A percentile compares a stretch with the other conserved stretches of the same genome.
phyloP scores from a whole-genome alignment of 495 filamentous ascomycete genomes.

The Aspergillus cristatus region DNA sequence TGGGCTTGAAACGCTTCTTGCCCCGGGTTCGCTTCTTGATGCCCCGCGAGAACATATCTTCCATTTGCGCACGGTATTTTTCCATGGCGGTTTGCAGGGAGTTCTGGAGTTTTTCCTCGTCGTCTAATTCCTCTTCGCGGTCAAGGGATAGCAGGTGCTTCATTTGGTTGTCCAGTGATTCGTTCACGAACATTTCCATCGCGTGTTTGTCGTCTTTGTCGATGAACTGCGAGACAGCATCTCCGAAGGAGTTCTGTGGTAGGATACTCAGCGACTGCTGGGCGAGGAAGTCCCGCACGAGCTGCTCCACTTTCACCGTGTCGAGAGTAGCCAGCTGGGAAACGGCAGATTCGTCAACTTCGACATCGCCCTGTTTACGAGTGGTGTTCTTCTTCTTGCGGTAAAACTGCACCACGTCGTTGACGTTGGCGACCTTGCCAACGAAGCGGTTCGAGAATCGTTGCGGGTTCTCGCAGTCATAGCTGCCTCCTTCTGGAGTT shows the following conservation, averaged over 20 bases:
- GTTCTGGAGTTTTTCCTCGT: constrained; percentile 50
- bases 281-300: constrained; percentile 77
- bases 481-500: constrained; percentile 75
- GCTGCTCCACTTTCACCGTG: constrained; percentile 73
- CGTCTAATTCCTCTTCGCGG: constrained; percentile 54
- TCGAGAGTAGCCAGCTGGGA: constrained; percentile 55
- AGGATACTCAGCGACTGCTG: constrained; percentile 84
- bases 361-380: constrained; percentile 27
- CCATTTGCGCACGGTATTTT: constrained; percentile 56
- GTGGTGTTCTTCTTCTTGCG: constrained; percentile 60
- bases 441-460: constrained; percentile 92
- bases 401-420: constrained; percentile 89
- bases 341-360: constrained; percentile 49
- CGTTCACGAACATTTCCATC: constrained; percentile 79
- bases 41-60: constrained; percentile 62
- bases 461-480: constrained; percentile 91
- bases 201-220: constrained; percentile 93
- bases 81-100: constrained; percentile 62
- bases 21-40: constrained; percentile 49
- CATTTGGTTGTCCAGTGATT: constrained; percentile 67
- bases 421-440: constrained; percentile 82
- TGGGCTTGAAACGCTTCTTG: constrained; percentile 59
- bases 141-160: constrained; percentile 60
- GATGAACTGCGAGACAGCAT: constrained; percentile 88
- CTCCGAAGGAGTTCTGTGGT: constrained; percentile 81